Evolutionary conservation across 306 rosid genomes (phyloP).

Genomic region (Benincasa hispida): DNA sequence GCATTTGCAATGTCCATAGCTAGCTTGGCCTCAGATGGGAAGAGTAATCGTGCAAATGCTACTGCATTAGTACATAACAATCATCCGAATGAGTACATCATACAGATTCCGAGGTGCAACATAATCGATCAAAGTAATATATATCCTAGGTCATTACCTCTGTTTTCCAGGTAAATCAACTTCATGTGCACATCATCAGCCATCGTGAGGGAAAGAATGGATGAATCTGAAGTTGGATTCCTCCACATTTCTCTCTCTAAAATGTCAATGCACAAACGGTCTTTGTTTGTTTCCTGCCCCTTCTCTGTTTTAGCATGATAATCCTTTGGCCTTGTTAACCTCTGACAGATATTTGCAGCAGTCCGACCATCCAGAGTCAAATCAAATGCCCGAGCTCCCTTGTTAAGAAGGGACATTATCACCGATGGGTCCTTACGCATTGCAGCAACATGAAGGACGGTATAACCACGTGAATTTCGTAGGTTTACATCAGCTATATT

Average conservation of each 20-base stretch:
- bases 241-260: conserved; percentile 37
- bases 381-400: conserved; percentile 33
- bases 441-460: conserved; percentile 40
- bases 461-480: conserved; percentile 25
- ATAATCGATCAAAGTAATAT: not conserved
- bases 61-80: conserved; percentile 17
- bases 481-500: conserved; percentile 35
- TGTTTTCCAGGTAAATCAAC: conserved; percentile 34
- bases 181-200: conserved; percentile 38
- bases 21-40: conserved; percentile 34
- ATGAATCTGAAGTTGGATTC: conserved; percentile 21
- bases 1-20: conserved; percentile 35
- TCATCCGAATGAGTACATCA: not conserved
- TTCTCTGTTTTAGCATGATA: conserved; percentile 26
- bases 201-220: conserved; percentile 18
- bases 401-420: conserved; percentile 27
- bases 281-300: conserved; percentile 31
- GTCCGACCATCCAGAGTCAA: conserved; percentile 31
- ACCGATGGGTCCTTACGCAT: conserved; percentile 37
- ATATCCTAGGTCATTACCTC: conserved; percentile 18
- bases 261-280: conserved; percentile 38
- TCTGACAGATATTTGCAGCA: conserved; percentile 34
- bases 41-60: conserved; percentile 35
- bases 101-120: not conserved
- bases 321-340: conserved; percentile 41